A percentile compares a stretch with the other conserved stretches of the same genome.
phyloP scores from a whole-genome alignment of 352 stramenopile genomes.

The Globisporangium irregulare region DNA sequence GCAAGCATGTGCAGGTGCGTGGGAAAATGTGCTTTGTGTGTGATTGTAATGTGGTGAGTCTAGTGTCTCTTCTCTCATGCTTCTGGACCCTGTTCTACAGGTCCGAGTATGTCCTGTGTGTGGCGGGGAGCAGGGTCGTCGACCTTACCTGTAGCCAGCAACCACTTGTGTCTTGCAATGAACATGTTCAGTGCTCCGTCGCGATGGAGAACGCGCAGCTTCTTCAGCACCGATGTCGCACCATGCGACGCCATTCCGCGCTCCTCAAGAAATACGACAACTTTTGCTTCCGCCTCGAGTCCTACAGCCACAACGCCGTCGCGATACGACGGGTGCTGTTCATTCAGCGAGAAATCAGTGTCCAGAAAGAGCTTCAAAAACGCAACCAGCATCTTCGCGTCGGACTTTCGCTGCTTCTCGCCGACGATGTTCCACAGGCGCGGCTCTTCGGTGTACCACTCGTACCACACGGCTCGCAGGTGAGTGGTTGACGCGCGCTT shows the following conservation, averaged over 20 bases:
- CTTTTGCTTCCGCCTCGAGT: background rate
- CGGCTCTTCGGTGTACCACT: background rate
- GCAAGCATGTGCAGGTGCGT: too few species aligned
- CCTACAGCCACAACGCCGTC: background rate
- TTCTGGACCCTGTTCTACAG: background rate
- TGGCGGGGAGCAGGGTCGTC: background rate
- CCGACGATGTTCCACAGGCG: background rate
- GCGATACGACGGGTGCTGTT: background rate
- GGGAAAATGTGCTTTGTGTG: too few species aligned
- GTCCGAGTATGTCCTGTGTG: background rate
- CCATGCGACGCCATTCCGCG: background rate
- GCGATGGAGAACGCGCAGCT: background rate
- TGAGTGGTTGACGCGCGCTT: slow-evolving; percentile 2
- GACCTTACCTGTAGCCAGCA: background rate
- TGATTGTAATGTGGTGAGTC: too few species aligned
- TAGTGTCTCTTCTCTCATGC: background rate
- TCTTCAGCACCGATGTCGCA: background rate
- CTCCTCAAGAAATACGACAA: background rate
- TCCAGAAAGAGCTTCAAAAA: background rate
- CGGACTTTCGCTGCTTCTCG: background rate
- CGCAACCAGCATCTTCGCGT: background rate
- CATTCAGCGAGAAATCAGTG: background rate
- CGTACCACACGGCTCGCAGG: background rate
- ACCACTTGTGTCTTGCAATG: background rate
- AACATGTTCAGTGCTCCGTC: background rate